A percentile compares a stretch with the other conserved stretches of the same genome.
Conservation (phyloP, 345 rosid genomes). For the Eutrema yunnanense region DNA sequence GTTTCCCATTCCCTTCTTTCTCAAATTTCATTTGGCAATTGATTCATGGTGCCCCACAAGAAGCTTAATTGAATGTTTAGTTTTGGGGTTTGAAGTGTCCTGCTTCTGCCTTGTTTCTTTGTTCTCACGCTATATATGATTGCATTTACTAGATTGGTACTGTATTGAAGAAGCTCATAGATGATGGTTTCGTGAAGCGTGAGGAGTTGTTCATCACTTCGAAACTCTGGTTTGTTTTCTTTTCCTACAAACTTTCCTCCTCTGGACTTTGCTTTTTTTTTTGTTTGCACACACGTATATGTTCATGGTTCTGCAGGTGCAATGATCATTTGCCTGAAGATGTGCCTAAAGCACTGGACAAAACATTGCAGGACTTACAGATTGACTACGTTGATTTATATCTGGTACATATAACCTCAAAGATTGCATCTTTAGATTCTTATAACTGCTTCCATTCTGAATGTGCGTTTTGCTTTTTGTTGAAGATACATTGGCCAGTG, state of each 20-base stretch:
- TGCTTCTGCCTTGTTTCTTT: not conserved
- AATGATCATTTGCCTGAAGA: conserved; percentile 46
- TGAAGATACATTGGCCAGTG: conserved; percentile 67
- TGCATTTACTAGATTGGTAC: conserved; percentile 32
- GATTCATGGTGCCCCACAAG: too few relatives aligned
- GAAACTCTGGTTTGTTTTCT: conserved; percentile 36
- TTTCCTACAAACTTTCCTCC: not conserved
- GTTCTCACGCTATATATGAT: not conserved
- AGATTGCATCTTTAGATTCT: not conserved
- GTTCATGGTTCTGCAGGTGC: conserved; percentile 28
- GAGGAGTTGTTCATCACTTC: conserved; percentile 41
- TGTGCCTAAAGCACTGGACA: conserved; percentile 40
- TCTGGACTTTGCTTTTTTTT: not conserved
- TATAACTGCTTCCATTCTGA: not conserved
- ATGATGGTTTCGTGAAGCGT: conserved; percentile 38
- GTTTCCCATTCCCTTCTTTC: not conserved
- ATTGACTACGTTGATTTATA: conserved; percentile 52
- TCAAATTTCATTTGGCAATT: not conserved
- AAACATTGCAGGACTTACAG: conserved; percentile 44
- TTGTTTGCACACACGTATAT: not conserved
- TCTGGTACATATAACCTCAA: conserved; percentile 33
- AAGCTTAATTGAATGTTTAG: too few relatives aligned
- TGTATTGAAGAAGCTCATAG: conserved; percentile 35
- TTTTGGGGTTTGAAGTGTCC: not conserved
- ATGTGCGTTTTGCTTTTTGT: not conserved